Evolutionary conservation across 306 rosid genomes (phyloP), one percentile per base, ranked within the genome.

Genomic region (Rosa multiflora): DNA sequence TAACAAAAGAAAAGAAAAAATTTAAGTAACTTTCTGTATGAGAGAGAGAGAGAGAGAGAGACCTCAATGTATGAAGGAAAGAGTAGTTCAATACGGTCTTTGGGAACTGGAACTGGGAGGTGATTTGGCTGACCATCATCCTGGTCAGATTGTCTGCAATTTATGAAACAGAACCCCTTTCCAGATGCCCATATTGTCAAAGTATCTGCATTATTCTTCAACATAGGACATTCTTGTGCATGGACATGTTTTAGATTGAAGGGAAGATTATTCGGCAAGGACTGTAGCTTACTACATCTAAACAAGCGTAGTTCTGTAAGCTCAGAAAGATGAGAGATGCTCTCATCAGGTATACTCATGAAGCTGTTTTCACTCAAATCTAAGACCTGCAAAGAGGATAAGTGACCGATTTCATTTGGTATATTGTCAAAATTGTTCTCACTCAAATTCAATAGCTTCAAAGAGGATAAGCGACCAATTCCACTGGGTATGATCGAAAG

Each of bases 331-430:
- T 32, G 4, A 5, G 4, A 29, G 2, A 73, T 72, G 49, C 76
- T 73, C 37, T 77, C 44, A 7, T 29, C 32, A 29, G 85, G 81
- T 40, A 82, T 5, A 12, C 42, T 71, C 39, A 23, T n/a, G 17
- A 81, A 76, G 18, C 39, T 46, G 74, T 62, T 81, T 15, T 49
- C 70, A 48, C 81, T 77, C 61, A 77, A 48, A 63, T 82, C 53
- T 5, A 82, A 26, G 8, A 6, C 2, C 29, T 76, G 48, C 62
- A 82, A 51, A 5, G 69, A 76, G 26, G 81, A 76, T 32, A 82
- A 17, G 66, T 10, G 20, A 29, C 81, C 62, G 37, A 82, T 47
- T 56, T 76, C 53, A 32, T 29, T 3, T 8, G 80, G 80, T 21
- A 58, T 7, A 8, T 5, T 21, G 5, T 0, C 13, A 67, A 47